Evolutionary conservation across 768 basidiomycete species (phyloP).

Genomic region (Leccinum boreale): DNA sequence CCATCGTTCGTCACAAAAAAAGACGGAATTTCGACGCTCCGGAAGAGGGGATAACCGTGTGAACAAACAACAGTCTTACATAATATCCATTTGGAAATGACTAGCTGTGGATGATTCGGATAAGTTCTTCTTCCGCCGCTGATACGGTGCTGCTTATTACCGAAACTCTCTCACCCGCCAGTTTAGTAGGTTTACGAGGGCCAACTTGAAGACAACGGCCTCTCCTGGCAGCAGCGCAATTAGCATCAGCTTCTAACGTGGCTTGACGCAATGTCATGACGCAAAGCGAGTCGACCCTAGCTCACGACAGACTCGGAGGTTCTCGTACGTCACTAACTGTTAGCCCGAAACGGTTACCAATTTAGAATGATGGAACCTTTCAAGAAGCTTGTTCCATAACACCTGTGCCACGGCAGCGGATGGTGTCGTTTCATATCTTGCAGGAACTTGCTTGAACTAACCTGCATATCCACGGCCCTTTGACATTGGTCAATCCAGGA

Average conservation of each 20-base stretch:
- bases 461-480: neutral
- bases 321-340: neutral
- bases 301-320: too few species aligned
- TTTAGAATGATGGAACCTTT: neutral
- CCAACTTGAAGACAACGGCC: too few species aligned
- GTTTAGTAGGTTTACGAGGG: neutral
- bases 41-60: neutral
- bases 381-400: neutral
- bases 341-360: neutral
- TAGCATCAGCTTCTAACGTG: neutral
- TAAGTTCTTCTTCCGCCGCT: neutral
- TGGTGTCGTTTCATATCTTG: neutral
- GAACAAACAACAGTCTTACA: neutral
- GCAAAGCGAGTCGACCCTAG: neutral
- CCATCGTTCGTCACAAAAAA: constrained; percentile 38
- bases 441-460: neutral
- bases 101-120: too few species aligned
- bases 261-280: neutral
- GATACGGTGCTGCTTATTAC: neutral
- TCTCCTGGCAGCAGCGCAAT: neutral
- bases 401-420: too few species aligned
- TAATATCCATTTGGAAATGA: neutral
- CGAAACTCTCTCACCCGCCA: neutral
- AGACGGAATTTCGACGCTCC: neutral
- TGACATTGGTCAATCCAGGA: neutral